Conservation (phyloP, 148 eudicot genomes). For the Rhododendron williamsianum region DNA sequence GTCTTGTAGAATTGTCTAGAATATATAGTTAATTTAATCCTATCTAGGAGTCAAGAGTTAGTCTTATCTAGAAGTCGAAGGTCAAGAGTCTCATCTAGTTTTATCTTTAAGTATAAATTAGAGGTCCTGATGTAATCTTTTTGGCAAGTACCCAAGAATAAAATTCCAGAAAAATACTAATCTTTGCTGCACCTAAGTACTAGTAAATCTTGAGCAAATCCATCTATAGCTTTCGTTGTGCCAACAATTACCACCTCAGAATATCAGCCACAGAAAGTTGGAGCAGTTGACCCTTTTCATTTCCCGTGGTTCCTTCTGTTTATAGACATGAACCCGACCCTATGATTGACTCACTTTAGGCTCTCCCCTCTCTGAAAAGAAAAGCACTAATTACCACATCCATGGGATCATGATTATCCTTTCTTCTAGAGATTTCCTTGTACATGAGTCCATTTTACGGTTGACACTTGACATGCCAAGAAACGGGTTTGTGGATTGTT, state of each 20-base stretch:
- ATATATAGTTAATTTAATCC: no score
- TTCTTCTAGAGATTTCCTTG: background rate
- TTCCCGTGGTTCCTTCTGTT: background rate
- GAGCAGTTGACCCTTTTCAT: background rate
- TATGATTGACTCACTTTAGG: background rate
- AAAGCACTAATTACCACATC: background rate
- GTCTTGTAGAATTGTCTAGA: no score
- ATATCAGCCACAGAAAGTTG: background rate
- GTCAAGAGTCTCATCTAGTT: no score
- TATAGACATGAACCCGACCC: background rate
- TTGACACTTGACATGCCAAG: background rate
- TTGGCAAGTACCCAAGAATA: no score
- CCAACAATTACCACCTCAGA: background rate
- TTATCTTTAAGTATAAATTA: no score
- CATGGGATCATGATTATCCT: background rate
- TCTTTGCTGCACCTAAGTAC: no score
- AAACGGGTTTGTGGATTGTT: background rate
- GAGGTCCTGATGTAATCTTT: no score
- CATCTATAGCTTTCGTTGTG: no score
- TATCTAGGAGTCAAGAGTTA: no score
- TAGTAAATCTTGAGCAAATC: no score
- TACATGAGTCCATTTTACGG: background rate
- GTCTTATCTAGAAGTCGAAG: no score
- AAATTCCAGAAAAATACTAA: no score
- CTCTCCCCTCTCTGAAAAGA: background rate